These are phyloP conservation scores for Pinus taeda DNA, from an alignment of 75 land plant genomes.

Conservation along the genomic window DNA sequence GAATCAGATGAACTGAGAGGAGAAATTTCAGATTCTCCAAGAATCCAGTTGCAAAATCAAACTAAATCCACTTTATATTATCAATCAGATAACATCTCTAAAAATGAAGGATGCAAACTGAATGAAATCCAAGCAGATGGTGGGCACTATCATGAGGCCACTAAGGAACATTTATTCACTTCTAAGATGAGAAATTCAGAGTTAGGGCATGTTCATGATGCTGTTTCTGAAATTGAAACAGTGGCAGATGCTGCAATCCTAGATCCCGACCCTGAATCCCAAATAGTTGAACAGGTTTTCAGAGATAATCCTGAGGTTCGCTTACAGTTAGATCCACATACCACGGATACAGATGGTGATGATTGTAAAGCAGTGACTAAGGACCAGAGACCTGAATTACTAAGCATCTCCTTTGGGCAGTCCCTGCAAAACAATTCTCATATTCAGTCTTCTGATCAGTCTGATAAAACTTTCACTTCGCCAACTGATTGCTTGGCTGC, in stretches of 20 bases:
- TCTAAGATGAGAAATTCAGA: not conserved
- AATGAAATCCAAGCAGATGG: not conserved
- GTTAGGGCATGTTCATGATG: not conserved
- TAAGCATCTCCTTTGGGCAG: constrained; percentile 11
- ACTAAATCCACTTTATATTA: not conserved
- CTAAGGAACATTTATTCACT: not conserved
- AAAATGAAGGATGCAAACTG: not conserved
- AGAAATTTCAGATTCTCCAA: constrained; percentile 9
- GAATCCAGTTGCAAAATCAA: not conserved
- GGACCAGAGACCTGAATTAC: constrained; percentile 1
- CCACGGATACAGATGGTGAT: too few species aligned
- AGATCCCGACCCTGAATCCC: not conserved
- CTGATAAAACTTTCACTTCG: constrained; percentile 18
- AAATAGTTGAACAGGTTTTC: not conserved
- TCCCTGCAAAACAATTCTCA: constrained; percentile 11
- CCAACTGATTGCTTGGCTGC: constrained; percentile 69
- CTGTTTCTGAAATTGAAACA: not conserved
- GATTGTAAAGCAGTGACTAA: not conserved
- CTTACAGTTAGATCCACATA: too few species aligned
- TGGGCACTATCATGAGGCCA: not conserved
- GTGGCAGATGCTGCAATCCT: not conserved
- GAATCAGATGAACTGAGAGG: too few species aligned
- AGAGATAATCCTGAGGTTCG: too few species aligned
- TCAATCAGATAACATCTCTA: not conserved
- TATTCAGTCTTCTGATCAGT: constrained; percentile 7